Conservation (phyloP, 2,329 filamentous ascomycete species). For the Fusarium sp. region DNA sequence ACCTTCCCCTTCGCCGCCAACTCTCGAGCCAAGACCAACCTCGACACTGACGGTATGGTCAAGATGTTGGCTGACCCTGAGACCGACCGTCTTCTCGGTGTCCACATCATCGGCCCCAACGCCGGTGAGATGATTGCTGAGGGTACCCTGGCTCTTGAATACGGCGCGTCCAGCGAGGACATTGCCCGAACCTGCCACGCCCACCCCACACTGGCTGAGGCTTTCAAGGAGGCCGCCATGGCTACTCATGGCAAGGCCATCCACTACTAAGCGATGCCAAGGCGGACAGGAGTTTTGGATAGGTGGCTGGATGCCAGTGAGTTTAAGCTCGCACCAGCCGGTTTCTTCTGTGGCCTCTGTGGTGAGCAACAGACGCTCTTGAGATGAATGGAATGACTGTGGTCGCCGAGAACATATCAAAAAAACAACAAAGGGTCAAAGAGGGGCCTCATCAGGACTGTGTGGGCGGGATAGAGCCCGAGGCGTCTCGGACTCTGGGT, state of each 20-base stretch:
- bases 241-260: slow-evolving; percentile 95
- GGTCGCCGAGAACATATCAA: slow-evolving; percentile 31
- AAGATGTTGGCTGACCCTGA: slow-evolving; percentile 98
- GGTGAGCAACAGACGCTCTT: slow-evolving; percentile 35
- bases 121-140: slow-evolving; percentile 99
- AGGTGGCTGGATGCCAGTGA: slow-evolving; percentile 21
- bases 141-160: slow-evolving; percentile 94
- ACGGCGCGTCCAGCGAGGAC: slow-evolving; percentile 95
- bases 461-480: slow-evolving; percentile 44
- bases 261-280: slow-evolving; percentile 78
- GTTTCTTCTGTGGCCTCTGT: slow-evolving; percentile 37
- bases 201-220: slow-evolving; percentile 95
- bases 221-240: slow-evolving; percentile 99
- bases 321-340: slow-evolving; percentile 12
- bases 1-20: slow-evolving; percentile 98
- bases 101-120: slow-evolving; percentile 96
- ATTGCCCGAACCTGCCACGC: slow-evolving; percentile 96
- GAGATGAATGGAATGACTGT: slow-evolving; percentile 32
- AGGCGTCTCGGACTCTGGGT: slow-evolving; percentile 46
- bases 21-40: slow-evolving; percentile 98
- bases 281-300: slow-evolving; percentile 25
- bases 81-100: slow-evolving; percentile 94
- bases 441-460: slow-evolving; percentile 40
- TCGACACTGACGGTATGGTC: slow-evolving; percentile 94
- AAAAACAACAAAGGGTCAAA: slow-evolving; percentile 41